Base-by-base conservation (phyloP, 2,329 filamentous ascomycete species). In the Penicillium sp. region DNA sequence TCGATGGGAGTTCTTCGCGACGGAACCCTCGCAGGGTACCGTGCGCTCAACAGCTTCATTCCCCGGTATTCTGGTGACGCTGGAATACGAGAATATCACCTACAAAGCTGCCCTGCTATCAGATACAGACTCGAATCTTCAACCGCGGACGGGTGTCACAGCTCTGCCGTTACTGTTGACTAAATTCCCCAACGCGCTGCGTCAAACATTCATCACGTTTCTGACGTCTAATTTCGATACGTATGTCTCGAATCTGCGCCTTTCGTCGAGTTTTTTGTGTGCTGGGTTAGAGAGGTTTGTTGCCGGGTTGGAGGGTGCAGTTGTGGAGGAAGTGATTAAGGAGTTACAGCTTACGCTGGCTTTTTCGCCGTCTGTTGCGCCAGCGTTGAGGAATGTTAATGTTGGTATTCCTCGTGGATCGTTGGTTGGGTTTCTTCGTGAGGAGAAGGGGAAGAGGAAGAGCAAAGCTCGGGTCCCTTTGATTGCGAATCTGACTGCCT, bases 31-130 rank as follows among this genome's bases (percentile, higher is more conserved):
- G 33, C 70, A 68, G 62, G 73, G 74, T 59, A 68, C 72, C 13
- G 56, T 64, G 45, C 19, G 72, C 74, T 22, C 57, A 35, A 24
- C 44, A 19, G 38, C 53, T 53, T 26, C 60, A 67, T 60, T 63
- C 54, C 10, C 78, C 1, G 84, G 84, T 4, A 77, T 86, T 9
- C 68, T 81, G 19, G 73, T 86, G 13, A 78, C 73, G n/a, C 72
- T 86, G 26, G 76, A 80, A 42, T 85, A 85, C 64, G 81, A 84
- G 62, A 80, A 79, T 50, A 76, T 78, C 53, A 74, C 70, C 19
- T 84, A 85, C 74, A 82, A 80, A 66, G 83, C 82, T 3, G 79
- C 83, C n/a, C 74, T 86, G 2, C 76, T 85, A 6, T 72, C 81
- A 2, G 74, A 79, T 17, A 72, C 76, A 2, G 64, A 70, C 13